A percentile compares a stretch with the other conserved stretches of the same genome.
Evolutionary conservation across 2,329 filamentous ascomycete species (phyloP).

Genomic region (Ceratocystis papillata): DNA sequence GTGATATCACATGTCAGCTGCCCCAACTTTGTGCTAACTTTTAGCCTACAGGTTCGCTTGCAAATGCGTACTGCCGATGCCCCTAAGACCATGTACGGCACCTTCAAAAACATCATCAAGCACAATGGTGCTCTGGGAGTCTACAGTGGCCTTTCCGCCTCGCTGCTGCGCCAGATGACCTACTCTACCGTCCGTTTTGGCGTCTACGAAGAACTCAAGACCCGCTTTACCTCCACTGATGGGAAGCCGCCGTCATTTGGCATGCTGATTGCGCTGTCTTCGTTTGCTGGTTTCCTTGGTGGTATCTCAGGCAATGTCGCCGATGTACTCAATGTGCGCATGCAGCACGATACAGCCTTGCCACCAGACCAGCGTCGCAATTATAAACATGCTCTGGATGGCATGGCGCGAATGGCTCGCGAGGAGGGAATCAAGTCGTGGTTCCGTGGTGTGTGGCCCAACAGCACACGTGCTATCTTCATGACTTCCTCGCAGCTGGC

Average conservation of each 20-base stretch:
- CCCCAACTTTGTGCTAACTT: constrained; percentile 14
- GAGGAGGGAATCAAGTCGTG: constrained; percentile 67
- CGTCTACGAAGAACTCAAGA: constrained; percentile 88
- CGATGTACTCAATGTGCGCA: constrained; percentile 93
- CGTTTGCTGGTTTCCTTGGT: constrained; percentile 73
- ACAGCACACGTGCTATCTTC: constrained; percentile 67
- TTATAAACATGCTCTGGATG: constrained; percentile 81
- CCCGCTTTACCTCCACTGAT: constrained; percentile 42
- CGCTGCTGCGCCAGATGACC: constrained; percentile 83
- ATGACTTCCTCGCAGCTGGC: constrained; percentile 82
- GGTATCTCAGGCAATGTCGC: constrained; percentile 88
- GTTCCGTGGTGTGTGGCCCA: constrained; percentile 79
- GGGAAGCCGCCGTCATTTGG: constrained; percentile 53
- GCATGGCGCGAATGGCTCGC: constrained; percentile 73
- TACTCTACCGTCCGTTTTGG: constrained; percentile 96
- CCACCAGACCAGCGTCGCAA: constrained; percentile 64
- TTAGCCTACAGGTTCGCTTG: constrained; percentile 58
- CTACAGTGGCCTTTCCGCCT: constrained; percentile 86
- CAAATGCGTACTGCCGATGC: constrained; percentile 71
- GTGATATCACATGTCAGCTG: constrained; percentile 14
- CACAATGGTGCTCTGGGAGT: constrained; percentile 67
- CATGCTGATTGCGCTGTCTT: constrained; percentile 72
- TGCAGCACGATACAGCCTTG: constrained; percentile 85
- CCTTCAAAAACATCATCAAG: constrained; percentile 69
- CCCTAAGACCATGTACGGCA: constrained; percentile 72